phyloP scores from a whole-genome alignment of 169 alveolate species.

The Cystoisospora suis region DNA sequence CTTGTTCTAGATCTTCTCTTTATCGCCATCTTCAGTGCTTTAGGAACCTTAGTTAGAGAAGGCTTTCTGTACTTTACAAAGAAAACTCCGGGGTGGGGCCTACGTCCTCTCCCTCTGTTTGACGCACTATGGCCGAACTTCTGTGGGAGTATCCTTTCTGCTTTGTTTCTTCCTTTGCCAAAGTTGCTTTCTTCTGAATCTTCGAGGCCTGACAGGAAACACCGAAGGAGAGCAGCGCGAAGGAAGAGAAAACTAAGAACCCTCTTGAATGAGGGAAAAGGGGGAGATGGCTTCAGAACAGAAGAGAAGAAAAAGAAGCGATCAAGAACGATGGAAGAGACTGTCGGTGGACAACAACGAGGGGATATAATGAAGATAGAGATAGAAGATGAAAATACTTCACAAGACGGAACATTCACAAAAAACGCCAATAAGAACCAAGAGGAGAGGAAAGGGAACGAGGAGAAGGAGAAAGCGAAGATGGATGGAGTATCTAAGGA shows the following conservation, averaged over 20 bases:
- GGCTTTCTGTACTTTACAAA: not conserved
- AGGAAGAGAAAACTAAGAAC: not conserved
- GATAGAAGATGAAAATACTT: too few relatives aligned
- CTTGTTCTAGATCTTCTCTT: not conserved
- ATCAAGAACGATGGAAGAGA: not conserved
- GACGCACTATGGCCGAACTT: slow-evolving; percentile 28
- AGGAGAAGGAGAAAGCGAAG: too few relatives aligned
- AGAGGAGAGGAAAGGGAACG: too few relatives aligned
- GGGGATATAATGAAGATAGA: too few relatives aligned
- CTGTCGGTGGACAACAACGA: too few relatives aligned
- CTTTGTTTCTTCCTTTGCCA: not conserved
- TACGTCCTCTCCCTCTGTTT: not conserved
- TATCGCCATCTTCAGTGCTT: slow-evolving; percentile 8
- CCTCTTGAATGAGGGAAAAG: not conserved
- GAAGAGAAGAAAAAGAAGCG: not conserved
- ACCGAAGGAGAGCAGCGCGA: not conserved
- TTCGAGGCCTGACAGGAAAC: too few relatives aligned
- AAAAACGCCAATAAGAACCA: too few relatives aligned
- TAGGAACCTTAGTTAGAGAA: not conserved
- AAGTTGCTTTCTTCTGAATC: too few relatives aligned
- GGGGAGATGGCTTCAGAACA: not conserved
- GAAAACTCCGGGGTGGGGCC: not conserved
- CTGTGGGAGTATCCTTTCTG: not conserved
- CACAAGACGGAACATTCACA: too few relatives aligned
- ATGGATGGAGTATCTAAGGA: too few relatives aligned